Evolutionary conservation across 371 early-diverging fungal species (phyloP).

Genomic region (Mucor lusitanicus): DNA sequence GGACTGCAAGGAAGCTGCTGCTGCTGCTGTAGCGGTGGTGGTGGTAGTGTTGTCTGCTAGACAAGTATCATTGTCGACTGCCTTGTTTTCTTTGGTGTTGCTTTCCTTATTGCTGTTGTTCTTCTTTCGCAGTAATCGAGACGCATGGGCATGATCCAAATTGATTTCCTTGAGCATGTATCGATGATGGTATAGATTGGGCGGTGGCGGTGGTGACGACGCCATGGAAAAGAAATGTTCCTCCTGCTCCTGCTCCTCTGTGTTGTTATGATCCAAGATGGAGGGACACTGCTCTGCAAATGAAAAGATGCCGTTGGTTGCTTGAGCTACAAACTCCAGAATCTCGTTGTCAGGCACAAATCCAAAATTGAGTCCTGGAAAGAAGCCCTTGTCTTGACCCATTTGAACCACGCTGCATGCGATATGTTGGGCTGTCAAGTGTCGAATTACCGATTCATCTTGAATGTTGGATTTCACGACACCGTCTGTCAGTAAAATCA

Average conservation of each 20-base stretch:
- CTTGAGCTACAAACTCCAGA: constrained; percentile 78
- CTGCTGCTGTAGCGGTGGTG: too few species aligned
- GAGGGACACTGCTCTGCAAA: constrained; percentile 71
- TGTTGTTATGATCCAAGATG: neutral
- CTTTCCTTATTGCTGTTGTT: neutral
- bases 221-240: neutral
- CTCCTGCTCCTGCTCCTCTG: neutral
- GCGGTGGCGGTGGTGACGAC: too few species aligned
- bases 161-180: constrained; percentile 63
- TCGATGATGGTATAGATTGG: neutral
- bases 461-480: constrained; percentile 72
- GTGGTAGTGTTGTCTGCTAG: neutral
- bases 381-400: constrained; percentile 75
- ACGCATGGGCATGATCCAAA: constrained; percentile 50
- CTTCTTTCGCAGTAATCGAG: neutral
- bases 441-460: constrained; percentile 56
- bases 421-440: constrained; percentile 70
- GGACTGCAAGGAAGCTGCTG: neutral
- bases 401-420: constrained; percentile 85
- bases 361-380: constrained; percentile 83
- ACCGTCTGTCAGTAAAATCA: constrained; percentile 88
- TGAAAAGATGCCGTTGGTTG: constrained; percentile 80
- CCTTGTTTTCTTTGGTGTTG: neutral
- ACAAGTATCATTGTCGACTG: constrained; percentile 51
- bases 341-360: constrained; percentile 89